phyloP scores from a whole-genome alignment of 176 grass and related monocot genomes.

The Oropetium thomaeum region DNA sequence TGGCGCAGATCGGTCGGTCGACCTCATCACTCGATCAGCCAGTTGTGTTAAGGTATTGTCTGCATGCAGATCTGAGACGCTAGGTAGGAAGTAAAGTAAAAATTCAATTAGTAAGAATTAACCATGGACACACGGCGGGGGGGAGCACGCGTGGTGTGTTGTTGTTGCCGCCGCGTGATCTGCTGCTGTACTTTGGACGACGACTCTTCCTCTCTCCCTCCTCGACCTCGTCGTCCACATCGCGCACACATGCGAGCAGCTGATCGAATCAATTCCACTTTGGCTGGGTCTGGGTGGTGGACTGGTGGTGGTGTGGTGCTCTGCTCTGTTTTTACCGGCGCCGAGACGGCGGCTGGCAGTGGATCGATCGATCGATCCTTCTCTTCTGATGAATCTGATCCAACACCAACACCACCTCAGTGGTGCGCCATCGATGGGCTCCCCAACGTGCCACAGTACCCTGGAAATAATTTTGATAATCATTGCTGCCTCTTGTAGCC shows the following conservation, averaged over 20 bases:
- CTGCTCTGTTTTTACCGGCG: neutral
- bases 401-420: neutral
- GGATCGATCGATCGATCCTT: too few relatives aligned
- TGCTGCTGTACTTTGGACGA: too few relatives aligned
- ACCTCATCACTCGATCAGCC: neutral
- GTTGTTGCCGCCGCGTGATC: neutral
- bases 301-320: too few relatives aligned
- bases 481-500: neutral
- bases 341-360: neutral
- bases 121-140: neutral
- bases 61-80: neutral
- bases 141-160: neutral
- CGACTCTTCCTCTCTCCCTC: too few relatives aligned
- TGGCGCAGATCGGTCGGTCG: neutral
- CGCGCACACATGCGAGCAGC: slow-evolving; percentile 15
- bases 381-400: slow-evolving; percentile 31
- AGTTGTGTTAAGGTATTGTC: neutral
- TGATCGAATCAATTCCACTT: neutral
- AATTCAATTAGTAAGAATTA: too few relatives aligned
- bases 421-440: too few relatives aligned
- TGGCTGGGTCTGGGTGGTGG: too few relatives aligned
- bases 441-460: neutral
- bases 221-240: neutral
- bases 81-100: neutral
- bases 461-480: neutral